phyloP scores from a whole-genome alignment of 73 alveolate species.

The Blepharisma stoltei region DNA sequence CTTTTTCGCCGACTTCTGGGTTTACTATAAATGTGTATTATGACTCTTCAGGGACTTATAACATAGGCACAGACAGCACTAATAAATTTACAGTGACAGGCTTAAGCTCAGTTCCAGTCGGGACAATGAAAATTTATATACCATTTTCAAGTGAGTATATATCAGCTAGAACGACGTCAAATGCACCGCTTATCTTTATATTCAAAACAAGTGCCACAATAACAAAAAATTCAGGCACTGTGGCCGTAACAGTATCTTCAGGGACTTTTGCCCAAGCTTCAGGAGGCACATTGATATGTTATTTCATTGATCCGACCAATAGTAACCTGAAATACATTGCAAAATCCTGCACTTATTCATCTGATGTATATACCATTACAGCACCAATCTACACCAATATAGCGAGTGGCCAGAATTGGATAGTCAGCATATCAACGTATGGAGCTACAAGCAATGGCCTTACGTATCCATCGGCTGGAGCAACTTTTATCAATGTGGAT shows the following conservation, averaged over 20 bases:
- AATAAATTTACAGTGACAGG: background rate
- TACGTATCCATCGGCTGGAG: background rate
- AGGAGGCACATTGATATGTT: background rate
- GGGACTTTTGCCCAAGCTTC: background rate
- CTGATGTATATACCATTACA: background rate
- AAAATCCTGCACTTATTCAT: background rate
- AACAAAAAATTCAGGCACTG: background rate
- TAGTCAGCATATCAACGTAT: background rate
- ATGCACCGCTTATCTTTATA: background rate
- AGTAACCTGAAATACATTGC: background rate
- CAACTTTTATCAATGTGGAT: background rate
- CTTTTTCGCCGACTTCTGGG: background rate
- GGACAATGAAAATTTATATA: background rate
- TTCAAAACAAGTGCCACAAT: background rate
- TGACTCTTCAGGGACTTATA: background rate
- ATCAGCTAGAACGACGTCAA: background rate
- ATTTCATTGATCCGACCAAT: background rate
- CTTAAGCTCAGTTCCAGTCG: background rate
- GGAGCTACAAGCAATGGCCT: slow-evolving; percentile 3
- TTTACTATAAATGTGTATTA: background rate
- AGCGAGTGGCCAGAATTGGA: background rate
- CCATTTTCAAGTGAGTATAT: background rate
- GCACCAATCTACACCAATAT: background rate
- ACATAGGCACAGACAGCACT: slow-evolving; percentile 8
- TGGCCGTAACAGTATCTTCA: background rate